These are phyloP conservation scores for Danielozyma ontarioensis DNA, from an alignment of 805 yeast genomes.

Conservation along the genomic window DNA sequence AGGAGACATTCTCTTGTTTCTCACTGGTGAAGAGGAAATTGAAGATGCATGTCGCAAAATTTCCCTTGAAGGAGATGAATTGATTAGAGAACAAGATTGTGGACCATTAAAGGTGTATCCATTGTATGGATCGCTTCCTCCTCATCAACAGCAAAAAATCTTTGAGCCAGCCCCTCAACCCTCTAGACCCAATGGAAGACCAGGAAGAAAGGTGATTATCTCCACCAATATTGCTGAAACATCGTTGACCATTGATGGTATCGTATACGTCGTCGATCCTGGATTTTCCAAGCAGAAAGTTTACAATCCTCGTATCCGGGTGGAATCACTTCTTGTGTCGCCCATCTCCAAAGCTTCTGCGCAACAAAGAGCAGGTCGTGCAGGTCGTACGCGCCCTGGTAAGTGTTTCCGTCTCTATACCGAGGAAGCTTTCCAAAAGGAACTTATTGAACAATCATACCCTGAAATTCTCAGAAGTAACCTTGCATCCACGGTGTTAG, in stretches of 20 bases:
- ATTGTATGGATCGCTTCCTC: constrained; percentile 93
- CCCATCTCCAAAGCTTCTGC: constrained; percentile 97
- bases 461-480: constrained; percentile 93
- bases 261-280: constrained; percentile 95
- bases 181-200: constrained; percentile 67
- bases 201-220: constrained; percentile 92
- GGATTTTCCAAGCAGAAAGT: constrained; percentile 97
- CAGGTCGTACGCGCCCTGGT: constrained; percentile 99
- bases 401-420: constrained; percentile 95
- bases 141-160: constrained; percentile 88
- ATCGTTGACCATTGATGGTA: constrained; percentile 94
- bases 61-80: constrained; percentile 80
- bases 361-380: constrained; percentile 99
- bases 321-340: constrained; percentile 87
- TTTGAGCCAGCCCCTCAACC: constrained; percentile 87
- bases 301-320: constrained; percentile 93
- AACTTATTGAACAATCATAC: constrained; percentile 88
- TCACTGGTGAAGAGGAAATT: constrained; percentile 97
- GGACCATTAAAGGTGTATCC: constrained; percentile 92
- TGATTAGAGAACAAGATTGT: constrained; percentile 81
- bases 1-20: constrained; percentile 81
- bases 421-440: constrained; percentile 93
- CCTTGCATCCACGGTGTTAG: constrained; percentile 85
- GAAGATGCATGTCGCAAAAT: constrained; percentile 94
- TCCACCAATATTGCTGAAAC: constrained; percentile 98